Evolutionary conservation across 1,284 basidiomycete genomes (phyloP), one percentile per base, ranked within the genome.

Genomic region (Cutaneotrichosporon curvatum): DNA sequence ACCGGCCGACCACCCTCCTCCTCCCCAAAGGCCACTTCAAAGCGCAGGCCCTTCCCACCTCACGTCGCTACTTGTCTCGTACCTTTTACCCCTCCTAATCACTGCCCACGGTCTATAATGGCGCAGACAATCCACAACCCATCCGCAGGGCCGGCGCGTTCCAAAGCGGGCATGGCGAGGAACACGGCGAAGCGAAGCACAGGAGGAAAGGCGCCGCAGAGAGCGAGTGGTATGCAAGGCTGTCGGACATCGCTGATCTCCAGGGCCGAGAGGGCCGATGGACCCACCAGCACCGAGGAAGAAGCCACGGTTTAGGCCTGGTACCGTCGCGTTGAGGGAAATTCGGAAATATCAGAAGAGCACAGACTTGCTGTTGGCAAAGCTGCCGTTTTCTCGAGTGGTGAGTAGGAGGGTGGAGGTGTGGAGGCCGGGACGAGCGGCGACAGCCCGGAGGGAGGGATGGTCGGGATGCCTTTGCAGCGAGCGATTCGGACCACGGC

Each of bases 321-420:
- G 90, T 3, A 91, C 87, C 1, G 81, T 86, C 50, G 91, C 91
- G 22, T 74, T 96, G 47, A 79, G 84, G 31, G 91, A 96, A 74
- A 95, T 96, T 46, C 78, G 91, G 55, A 86, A 85, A 64, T 95
- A 92, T 70, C 91, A 96, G 72, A 91, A 88, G 69, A 83, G 80
- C 57, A 95, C 91, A 4, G 89, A 95, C 63, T 74, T 95, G 47
- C 73, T 95, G 48, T 75, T 96, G 52, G 79, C 81, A 57, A 91
- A 87, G 67, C 77, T 95, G 37, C 91, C 91, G 0, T 96, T 96
- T 68, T 85, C 87, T 39, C 84, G 91, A 58, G 75, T 95, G 60
- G 91, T 95, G 62, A 62, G 84, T 78, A 15, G 9, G 4, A 11
- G 12, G 7, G 12, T 28, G 25, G 25, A 28, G 8, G 25, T 12